Conservation (phyloP, 139 green algal genomes). For the Closterium sp. region DNA sequence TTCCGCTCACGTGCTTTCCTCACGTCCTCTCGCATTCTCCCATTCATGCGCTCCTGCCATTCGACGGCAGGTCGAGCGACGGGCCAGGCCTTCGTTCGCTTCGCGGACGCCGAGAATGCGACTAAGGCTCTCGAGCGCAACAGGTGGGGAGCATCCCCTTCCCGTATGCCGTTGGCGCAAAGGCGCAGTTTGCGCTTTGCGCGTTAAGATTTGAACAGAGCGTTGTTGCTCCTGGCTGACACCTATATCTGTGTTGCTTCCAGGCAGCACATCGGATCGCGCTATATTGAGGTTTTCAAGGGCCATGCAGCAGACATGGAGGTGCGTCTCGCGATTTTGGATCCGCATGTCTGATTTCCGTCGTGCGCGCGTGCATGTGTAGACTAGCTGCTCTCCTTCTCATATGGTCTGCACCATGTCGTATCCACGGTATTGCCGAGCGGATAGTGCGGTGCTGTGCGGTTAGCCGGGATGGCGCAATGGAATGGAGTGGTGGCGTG, state of each 20-base stretch:
- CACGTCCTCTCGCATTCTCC: not conserved
- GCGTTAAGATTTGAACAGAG: too few relatives aligned
- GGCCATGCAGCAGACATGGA: slow-evolving; percentile 30
- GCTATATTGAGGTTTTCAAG: slow-evolving; percentile 79
- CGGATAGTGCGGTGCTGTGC: not conserved
- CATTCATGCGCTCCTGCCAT: not conserved
- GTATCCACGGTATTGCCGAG: not conserved
- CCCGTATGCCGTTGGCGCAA: too few relatives aligned
- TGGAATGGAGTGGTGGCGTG: not conserved
- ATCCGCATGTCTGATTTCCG: not conserved
- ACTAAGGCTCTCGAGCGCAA: slow-evolving; percentile 58
- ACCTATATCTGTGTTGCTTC: slow-evolving; percentile 30
- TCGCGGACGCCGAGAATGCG: slow-evolving; percentile 58
- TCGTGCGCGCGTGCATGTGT: not conserved
- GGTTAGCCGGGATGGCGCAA: not conserved
- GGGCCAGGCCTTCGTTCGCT: slow-evolving; percentile 72
- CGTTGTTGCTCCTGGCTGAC: too few relatives aligned
- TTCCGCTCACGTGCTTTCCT: not conserved
- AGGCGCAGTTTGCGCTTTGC: too few relatives aligned
- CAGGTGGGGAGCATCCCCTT: not conserved
- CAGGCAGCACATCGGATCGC: slow-evolving; percentile 66
- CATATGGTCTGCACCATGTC: not conserved
- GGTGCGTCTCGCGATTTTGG: not conserved
- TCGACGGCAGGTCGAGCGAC: slow-evolving; percentile 60
- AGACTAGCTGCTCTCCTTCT: not conserved